Evolutionary conservation across 2,329 filamentous ascomycete species (phyloP).

Genomic region (Cytospora leucostoma): DNA sequence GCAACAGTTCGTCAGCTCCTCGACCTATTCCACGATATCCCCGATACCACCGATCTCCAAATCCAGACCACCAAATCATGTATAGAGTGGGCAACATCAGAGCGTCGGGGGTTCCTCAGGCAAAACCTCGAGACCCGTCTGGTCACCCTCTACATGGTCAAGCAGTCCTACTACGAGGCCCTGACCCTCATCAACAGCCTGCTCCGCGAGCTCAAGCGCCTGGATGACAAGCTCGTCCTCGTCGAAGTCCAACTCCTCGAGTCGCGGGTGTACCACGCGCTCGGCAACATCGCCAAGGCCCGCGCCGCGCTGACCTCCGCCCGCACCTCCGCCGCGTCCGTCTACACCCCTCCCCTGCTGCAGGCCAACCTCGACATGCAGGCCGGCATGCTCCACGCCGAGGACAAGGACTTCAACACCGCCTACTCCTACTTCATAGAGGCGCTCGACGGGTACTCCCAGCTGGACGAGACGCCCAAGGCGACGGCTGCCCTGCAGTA

Average conservation of each 20-base stretch:
- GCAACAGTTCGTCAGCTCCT: constrained; percentile 86
- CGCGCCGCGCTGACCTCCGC: constrained; percentile 93
- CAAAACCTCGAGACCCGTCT: constrained; percentile 97
- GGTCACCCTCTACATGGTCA: constrained; percentile 92
- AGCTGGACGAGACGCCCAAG: constrained; percentile 81
- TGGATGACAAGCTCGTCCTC: constrained; percentile 97
- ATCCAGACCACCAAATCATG: constrained; percentile 96
- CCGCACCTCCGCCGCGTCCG: constrained; percentile 90
- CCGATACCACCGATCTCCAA: constrained; percentile 92
- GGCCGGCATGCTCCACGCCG: constrained; percentile 96
- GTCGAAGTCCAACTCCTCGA: constrained; percentile 98
- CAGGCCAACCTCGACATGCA: constrained; percentile 99
- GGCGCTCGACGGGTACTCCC: constrained; percentile 94
- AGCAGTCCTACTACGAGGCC: constrained; percentile 96
- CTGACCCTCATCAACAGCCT: constrained; percentile 95
- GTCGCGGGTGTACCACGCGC: constrained; percentile 93
- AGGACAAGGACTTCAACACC: constrained; percentile 99
- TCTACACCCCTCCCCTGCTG: constrained; percentile 92
- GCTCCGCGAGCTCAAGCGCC: constrained; percentile 92
- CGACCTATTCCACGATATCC: constrained; percentile 91
- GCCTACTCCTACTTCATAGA: constrained; percentile 99
- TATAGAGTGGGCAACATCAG: constrained; percentile 97
- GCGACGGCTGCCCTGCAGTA: constrained; percentile 98
- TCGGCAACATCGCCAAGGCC: constrained; percentile 95
- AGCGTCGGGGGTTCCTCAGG: constrained; percentile 92